Conservation (phyloP, 306 rosid genomes). For the Prunus salicina region DNA sequence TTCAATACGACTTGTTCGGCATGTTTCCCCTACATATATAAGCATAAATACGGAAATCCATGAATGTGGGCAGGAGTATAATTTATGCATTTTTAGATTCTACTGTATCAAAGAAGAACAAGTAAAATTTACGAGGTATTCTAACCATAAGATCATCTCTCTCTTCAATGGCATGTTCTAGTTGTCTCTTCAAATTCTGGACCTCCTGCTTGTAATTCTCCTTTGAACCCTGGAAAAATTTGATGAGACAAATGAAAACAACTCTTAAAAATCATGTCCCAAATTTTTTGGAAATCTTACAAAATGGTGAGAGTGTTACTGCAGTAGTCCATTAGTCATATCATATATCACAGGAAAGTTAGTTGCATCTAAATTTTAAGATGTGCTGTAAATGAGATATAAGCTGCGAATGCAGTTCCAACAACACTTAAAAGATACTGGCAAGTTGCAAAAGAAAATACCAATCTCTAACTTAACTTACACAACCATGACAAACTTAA, state of each 20-base stretch:
- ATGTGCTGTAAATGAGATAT: no score
- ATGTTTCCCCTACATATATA: slow-evolving; percentile 53
- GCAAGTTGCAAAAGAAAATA: no score
- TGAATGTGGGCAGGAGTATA: not conserved
- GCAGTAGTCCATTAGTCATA: no score
- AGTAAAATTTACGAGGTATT: slow-evolving; percentile 4
- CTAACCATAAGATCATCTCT: slow-evolving; percentile 77
- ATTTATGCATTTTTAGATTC: not conserved
- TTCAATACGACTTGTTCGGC: slow-evolving; percentile 46
- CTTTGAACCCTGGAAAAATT: slow-evolving; percentile 43
- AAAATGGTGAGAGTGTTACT: no score
- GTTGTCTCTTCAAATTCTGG: slow-evolving; percentile 55
- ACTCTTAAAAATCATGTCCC: slow-evolving; percentile 1
- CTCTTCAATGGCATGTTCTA: slow-evolving; percentile 60
- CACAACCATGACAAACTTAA: no score
- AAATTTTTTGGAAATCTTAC: no score
- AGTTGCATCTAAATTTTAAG: no score
- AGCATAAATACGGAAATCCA: not conserved
- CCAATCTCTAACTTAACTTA: no score
- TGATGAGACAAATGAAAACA: slow-evolving; percentile 22
- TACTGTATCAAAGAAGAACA: slow-evolving; percentile 11
- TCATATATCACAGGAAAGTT: no score
- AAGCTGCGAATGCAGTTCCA: no score
- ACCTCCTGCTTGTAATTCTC: slow-evolving; percentile 47
- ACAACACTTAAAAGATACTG: no score